Conservation (phyloP, 2,329 filamentous ascomycete species). For the Aspergillus niger region DNA sequence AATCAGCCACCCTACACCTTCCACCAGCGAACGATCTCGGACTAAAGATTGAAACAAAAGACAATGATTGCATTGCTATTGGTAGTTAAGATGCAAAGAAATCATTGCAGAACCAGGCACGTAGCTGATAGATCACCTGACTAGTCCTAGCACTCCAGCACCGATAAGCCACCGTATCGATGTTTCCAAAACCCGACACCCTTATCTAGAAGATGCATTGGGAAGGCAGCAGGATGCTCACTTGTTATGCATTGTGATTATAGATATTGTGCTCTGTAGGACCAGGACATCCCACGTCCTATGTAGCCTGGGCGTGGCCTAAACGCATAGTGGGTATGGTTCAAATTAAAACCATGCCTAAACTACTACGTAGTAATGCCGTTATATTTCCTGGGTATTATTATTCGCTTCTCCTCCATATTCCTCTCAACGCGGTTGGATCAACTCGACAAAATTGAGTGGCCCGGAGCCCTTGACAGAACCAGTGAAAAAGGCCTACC, state of each 20-base stretch:
- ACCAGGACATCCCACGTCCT: background rate
- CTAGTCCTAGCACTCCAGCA: background rate
- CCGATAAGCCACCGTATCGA: background rate
- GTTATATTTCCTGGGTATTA: background rate
- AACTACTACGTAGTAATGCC: background rate
- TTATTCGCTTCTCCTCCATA: background rate
- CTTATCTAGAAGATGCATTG: background rate
- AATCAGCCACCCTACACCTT: background rate
- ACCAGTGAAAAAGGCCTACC: background rate
- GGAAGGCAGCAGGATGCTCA: background rate
- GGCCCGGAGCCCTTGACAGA: background rate
- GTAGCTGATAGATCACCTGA: background rate
- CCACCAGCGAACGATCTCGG: background rate
- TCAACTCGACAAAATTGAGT: background rate
- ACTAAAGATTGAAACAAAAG: background rate
- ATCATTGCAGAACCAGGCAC: background rate
- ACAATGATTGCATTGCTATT: background rate
- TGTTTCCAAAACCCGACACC: background rate
- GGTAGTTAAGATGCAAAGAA: background rate
- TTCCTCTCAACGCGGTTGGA: background rate
- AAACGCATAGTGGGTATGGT: background rate
- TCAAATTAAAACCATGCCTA: background rate
- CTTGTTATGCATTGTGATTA: background rate
- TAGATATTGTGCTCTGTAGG: background rate
- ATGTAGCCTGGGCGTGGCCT: background rate